Evolutionary conservation across 164 flowering plant genomes (phyloP), one percentile per base, ranked within the genome.

Genomic region (Berberis thunbergii): DNA sequence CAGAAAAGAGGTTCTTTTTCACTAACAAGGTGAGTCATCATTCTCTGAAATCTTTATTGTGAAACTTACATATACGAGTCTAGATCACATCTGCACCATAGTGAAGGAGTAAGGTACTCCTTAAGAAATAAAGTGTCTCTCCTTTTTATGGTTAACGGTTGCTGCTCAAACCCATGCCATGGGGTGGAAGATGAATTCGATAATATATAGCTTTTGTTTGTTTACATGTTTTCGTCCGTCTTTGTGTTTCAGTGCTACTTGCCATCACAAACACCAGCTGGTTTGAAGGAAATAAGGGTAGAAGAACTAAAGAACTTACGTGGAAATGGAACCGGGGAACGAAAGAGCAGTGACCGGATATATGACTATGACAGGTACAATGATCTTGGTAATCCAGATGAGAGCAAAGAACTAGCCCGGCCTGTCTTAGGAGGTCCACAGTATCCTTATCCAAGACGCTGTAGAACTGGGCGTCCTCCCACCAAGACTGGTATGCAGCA

Each of bases 291-390:
- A 54, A 79, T 84, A 64, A 85, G 97, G 69, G 75, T 80, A 53
- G 76, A 88, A 64, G 97, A 90, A 59, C 75, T 93, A 2, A 49
- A 46, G 54, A 76, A 44, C 53, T 68, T 90, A 75, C 81, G 97
- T 79, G 98, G 98, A 42, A 65, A 83, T 69, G 92, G 86, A 50
- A 72, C 45, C 9, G 89, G 84, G 65, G 79, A 86, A 74, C 86
- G 80, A 11, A 66, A 86, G 62, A 84, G 88, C 64, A 80, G 90
- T 86, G 98, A 93, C 46, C 70, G 94, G 43, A 83, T 90, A 0
- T 93, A 93, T 56, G 97, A 93, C 64, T 93, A 93, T 53, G 94
- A 80, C 59, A 64, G 54, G 60, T 93, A 93, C 76, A 93, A 93
- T 66, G 98, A 93, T 73, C 74, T 88, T 57, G 91, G 92, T 4